A percentile compares a stretch with the other conserved stretches of the same genome.
Conservation (phyloP, 2,329 filamentous ascomycete species). For the Penicillium sp. region DNA sequence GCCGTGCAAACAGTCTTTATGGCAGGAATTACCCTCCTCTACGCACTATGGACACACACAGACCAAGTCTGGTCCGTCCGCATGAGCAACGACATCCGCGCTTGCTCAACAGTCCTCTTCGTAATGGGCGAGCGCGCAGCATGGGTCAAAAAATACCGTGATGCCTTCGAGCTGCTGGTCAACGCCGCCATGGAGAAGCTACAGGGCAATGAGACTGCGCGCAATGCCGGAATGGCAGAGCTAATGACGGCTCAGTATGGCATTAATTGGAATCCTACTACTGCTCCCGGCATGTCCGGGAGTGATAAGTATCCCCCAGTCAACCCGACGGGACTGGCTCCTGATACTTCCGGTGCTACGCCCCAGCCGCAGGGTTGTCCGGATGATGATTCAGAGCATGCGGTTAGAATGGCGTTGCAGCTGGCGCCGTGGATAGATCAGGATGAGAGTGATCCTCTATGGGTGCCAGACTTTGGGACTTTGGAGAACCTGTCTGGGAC, state of each 20-base stretch:
- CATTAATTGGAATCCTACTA: slow-evolving; percentile 10
- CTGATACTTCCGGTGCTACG: slow-evolving; percentile 8
- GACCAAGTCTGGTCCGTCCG: slow-evolving; percentile 49
- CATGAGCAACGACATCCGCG: slow-evolving; percentile 51
- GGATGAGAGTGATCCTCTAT: slow-evolving; percentile 34
- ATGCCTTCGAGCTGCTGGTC: slow-evolving; percentile 49
- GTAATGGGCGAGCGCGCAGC: slow-evolving; percentile 51
- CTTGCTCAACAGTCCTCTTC: slow-evolving; percentile 50
- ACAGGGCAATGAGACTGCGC: slow-evolving; percentile 37
- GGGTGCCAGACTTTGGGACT: slow-evolving; percentile 43
- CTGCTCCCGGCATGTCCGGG: slow-evolving; percentile 16
- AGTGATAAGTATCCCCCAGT: slow-evolving; percentile 15
- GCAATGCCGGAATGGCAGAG: slow-evolving; percentile 39
- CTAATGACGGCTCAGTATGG: slow-evolving; percentile 40
- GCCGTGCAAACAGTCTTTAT: slow-evolving; percentile 42
- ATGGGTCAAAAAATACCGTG: slow-evolving; percentile 50
- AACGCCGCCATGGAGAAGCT: slow-evolving; percentile 49
- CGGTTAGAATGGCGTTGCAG: slow-evolving; percentile 39
- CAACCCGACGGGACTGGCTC: slow-evolving; percentile 9
- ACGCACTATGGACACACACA: slow-evolving; percentile 44
- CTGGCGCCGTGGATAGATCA: slow-evolving; percentile 43
- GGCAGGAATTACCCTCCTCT: slow-evolving; percentile 38
- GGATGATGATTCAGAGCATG: slow-evolving; percentile 30
- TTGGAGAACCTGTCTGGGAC: slow-evolving; percentile 32
- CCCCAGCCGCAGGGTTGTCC: slow-evolving; percentile 13